Conservation (phyloP, 1,284 basidiomycete genomes). For the Marasmius oreades region DNA sequence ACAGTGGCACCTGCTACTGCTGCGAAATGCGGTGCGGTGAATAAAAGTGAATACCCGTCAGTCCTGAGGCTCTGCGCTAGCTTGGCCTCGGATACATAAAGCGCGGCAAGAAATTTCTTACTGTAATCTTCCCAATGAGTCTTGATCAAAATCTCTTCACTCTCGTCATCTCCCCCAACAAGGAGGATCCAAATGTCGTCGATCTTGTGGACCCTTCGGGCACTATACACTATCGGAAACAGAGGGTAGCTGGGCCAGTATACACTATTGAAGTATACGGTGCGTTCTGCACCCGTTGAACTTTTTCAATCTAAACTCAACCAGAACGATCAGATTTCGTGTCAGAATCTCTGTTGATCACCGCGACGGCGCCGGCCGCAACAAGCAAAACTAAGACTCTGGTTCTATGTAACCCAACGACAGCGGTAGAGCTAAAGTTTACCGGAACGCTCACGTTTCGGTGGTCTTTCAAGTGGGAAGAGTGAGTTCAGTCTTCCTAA, state of each 20-base stretch:
- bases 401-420: conserved; percentile 72
- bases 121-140: conserved; percentile 46
- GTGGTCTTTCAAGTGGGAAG: conserved; percentile 80
- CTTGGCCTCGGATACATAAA: not conserved
- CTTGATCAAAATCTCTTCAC: conserved; percentile 81
- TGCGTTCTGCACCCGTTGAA: conserved; percentile 29
- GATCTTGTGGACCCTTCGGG: conserved; percentile 68
- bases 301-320: not conserved
- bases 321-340: conserved; percentile 49
- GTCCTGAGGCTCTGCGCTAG: no score
- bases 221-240: conserved; percentile 65
- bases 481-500: conserved; percentile 42
- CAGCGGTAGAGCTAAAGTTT: conserved; percentile 65
- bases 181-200: conserved; percentile 53
- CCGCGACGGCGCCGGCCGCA: conserved; percentile 57
- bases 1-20: no score
- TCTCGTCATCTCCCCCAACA: conserved; percentile 55
- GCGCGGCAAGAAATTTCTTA: not conserved
- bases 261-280: conserved; percentile 68
- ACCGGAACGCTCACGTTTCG: conserved; percentile 71
- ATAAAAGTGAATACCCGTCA: no score
- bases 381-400: conserved; percentile 71
- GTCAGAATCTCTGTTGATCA: conserved; percentile 61
- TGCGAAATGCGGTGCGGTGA: no score
- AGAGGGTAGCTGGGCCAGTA: conserved; percentile 43